phyloP scores from a whole-genome alignment of 345 rosid species.

The Euphorbia peplus region DNA sequence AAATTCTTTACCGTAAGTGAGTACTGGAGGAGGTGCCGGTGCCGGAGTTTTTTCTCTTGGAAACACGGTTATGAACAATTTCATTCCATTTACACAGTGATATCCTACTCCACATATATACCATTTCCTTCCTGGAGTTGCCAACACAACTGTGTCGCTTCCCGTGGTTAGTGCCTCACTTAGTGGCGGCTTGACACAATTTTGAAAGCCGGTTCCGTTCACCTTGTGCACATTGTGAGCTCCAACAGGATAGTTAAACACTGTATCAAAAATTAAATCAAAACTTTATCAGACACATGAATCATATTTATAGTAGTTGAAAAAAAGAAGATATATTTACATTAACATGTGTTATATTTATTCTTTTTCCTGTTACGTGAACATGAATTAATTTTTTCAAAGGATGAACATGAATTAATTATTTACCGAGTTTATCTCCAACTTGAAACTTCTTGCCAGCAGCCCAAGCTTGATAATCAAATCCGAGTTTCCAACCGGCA shows the following conservation, averaged over 20 bases:
- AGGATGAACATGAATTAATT: no score
- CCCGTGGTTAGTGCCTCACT: conserved; percentile 7
- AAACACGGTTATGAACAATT: conserved; percentile 10
- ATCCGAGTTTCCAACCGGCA: conserved; percentile 29
- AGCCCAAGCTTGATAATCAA: conserved; percentile 38
- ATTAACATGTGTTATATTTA: no score
- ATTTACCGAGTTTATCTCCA: conserved; percentile 36
- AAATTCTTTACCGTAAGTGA: conserved; percentile 22
- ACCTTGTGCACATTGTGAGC: conserved; percentile 26
- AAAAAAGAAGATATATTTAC: no score
- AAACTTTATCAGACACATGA: no score
- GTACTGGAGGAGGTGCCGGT: neutral
- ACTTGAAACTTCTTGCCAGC: conserved; percentile 29
- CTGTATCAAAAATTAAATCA: conserved; percentile 5
- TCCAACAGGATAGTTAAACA: conserved; percentile 18
- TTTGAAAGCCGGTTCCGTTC: conserved; percentile 26
- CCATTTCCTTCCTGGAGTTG: conserved; percentile 24
- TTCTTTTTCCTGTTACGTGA: no score
- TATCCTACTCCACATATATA: conserved; percentile 18
- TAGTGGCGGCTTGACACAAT: conserved; percentile 12
- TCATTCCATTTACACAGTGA: conserved; percentile 6
- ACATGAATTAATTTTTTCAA: no score
- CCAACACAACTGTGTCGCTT: conserved; percentile 5
- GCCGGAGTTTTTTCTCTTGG: neutral
- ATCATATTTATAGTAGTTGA: no score